Conservation (phyloP, 2,329 filamentous ascomycete species). For the Trichocomaceae sp. region DNA sequence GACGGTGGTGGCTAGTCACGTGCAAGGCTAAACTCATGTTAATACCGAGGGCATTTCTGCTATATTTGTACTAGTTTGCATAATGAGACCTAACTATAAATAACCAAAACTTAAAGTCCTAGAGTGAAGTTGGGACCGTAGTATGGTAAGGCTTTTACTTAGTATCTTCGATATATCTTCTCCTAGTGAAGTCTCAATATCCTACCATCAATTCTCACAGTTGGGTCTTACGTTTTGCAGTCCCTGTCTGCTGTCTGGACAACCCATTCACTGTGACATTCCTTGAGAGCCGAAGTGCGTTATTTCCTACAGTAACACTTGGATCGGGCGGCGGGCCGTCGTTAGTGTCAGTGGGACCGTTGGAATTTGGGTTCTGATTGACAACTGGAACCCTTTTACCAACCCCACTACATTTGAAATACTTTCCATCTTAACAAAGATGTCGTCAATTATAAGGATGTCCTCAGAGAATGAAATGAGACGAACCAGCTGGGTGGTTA, state of each 20-base stretch:
- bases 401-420: background rate
- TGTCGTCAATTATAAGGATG: too few relatives aligned
- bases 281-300: background rate
- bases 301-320: background rate
- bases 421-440: background rate
- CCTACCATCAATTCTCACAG: background rate
- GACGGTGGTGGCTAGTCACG: too few relatives aligned
- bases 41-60: too few relatives aligned
- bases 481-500: background rate
- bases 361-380: background rate
- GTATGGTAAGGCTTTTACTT: background rate
- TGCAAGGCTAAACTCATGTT: too few relatives aligned
- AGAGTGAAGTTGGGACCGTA: constrained; percentile 1
- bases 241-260: background rate
- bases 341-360: background rate
- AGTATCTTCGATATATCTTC: constrained; percentile 1
- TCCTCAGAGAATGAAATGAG: background rate
- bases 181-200: constrained; percentile 9
- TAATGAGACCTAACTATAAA: too few relatives aligned
- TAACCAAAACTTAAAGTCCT: too few relatives aligned
- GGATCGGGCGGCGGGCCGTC: background rate
- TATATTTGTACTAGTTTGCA: too few relatives aligned
- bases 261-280: background rate
- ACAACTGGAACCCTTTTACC: background rate
- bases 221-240: background rate